Evolutionary conservation across 106 monocot genomes (phyloP), one percentile per base, ranked within the genome.

Genomic region (Dioscorea alata): DNA sequence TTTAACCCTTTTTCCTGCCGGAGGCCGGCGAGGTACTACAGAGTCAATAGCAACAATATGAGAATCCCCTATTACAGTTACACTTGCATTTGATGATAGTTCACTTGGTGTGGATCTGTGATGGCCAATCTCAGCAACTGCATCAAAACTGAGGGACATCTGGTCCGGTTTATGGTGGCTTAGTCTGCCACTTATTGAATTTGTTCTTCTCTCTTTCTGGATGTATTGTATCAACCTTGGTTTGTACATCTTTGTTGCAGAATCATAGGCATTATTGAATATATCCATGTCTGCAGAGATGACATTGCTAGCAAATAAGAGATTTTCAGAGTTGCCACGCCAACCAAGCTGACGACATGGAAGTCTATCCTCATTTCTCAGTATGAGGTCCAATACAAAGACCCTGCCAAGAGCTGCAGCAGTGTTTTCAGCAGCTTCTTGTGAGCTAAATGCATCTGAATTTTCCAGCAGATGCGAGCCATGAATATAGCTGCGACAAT

Each of bases 291-390:
- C 76, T 33, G 69, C 65, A 16, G 78, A 82, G 9, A 49, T 35
- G 4, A 48, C 33, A 63, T 73, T 71, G 57, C 86, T 78, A 21
- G 77, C 72, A 77, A 84, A 68, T 52, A 99, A 61, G 31, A 99
- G 59, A 73, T 99, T 99, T 73, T 77, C 89, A 56, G 69, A 66
- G 69, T 99, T 99, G 24, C 97, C 97, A 52, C 97, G 97, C 97
- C 92, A 99, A 9, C 92, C 84, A 49, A 92, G 92, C 51, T 83
- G 82, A 49, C 74, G 82, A 74, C 85, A 99, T 61, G 87, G 85
- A 13, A 92, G 89, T 57, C 97, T 79, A 50, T 99, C 97, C 70
- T 99, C 97, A 66, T 99, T 99, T 34, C 97, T 71, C 4, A 99
- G 71, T 15, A 99, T 76, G 49, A 99, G 90, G 32, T 99, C 92